These are phyloP conservation scores for Picea sitchensis DNA, from an alignment of 75 land plant genomes.

Conservation along the genomic window DNA sequence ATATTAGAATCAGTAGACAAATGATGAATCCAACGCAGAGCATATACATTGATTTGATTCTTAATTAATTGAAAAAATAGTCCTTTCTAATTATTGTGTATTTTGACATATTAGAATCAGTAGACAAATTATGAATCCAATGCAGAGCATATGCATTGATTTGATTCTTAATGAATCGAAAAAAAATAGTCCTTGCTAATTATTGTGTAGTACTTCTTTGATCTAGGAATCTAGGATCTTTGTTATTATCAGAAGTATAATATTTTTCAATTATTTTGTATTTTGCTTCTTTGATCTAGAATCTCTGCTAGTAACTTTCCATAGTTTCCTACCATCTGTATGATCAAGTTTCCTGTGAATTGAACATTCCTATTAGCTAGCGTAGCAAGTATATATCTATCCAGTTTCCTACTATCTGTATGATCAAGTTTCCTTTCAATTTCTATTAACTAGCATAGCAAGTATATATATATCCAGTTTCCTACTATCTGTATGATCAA, in stretches of 20 bases:
- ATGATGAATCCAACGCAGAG: background rate
- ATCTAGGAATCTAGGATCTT: too few relatives aligned
- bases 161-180: background rate
- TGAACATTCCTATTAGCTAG: too few relatives aligned
- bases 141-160: background rate
- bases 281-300: background rate
- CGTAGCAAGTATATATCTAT: too few relatives aligned
- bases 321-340: background rate
- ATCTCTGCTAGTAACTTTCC: background rate
- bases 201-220: too few relatives aligned
- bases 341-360: too few relatives aligned
- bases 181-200: too few relatives aligned
- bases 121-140: background rate
- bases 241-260: too few relatives aligned
- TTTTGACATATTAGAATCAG: background rate
- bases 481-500: background rate
- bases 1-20: background rate
- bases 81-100: too few relatives aligned
- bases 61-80: too few relatives aligned
- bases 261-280: background rate
- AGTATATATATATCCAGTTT: background rate
- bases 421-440: too few relatives aligned
- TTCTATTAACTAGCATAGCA: too few relatives aligned
- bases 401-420: background rate
- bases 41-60: too few relatives aligned